Percentiles rank a stretch among this genome's conserved stretches.
Evolutionary conservation across 305 asterid genomes (phyloP).

Genomic region (Fraxinus dipetala): DNA sequence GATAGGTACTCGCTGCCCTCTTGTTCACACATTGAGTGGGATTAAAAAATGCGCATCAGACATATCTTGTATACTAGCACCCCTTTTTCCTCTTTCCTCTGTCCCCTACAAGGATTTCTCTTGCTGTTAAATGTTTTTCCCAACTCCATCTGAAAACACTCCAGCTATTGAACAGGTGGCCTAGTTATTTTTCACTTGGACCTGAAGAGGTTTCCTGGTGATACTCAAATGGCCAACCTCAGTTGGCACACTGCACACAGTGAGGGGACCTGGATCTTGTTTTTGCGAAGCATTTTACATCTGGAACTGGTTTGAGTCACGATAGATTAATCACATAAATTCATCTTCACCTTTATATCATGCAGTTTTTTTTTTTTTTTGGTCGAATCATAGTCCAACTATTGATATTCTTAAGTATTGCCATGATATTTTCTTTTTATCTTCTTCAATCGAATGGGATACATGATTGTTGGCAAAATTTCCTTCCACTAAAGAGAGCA

Average conservation of each 20-base stretch:
- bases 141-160: not conserved
- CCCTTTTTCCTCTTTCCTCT: not conserved
- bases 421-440: not conserved
- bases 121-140: not conserved
- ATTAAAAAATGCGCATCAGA: slow-evolving; percentile 2
- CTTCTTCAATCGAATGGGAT: not conserved
- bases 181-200: not conserved
- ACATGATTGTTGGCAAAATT: not conserved
- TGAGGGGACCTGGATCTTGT: slow-evolving; percentile 10
- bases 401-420: not conserved
- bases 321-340: not conserved
- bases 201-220: slow-evolving; percentile 2
- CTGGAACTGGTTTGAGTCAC: slow-evolving; percentile 1
- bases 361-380: not conserved
- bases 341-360: slow-evolving; percentile 13
- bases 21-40: slow-evolving; percentile 18
- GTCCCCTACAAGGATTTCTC: slow-evolving; percentile 4
- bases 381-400: not conserved
- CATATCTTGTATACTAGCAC: not conserved
- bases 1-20: slow-evolving; percentile 59
- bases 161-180: not conserved
- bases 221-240: slow-evolving; percentile 10
- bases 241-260: not conserved
- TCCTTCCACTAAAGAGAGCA: not conserved
- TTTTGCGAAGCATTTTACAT: not conserved